Evolutionary conservation across 2,329 filamentous ascomycete species (phyloP), one percentile per base, ranked within the genome.

Genomic region (Cercospora sp.): DNA sequence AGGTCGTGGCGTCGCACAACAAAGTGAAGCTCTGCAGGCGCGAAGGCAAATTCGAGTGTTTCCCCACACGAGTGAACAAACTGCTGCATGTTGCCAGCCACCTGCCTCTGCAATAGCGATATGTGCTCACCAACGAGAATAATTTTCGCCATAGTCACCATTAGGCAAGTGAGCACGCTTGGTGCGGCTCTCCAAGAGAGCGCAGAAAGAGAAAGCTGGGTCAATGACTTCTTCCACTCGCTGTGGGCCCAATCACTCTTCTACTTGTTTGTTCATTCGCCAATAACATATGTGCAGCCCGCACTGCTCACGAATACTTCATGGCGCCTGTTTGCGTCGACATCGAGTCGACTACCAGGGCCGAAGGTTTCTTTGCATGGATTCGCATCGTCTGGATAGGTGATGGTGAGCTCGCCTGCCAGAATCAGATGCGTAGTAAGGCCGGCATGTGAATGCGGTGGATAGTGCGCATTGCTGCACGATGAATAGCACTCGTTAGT

Each of bases 391-490:
- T 88, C 78, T 0, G 89, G 90, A 74, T 90, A 92, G 20, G 84
- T 84, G 68, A 92, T 86, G 7, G 88, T 91, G 74, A 93, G 78
- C 66, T 87, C 82, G 48, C 90, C 90, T 5, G 82, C 78, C 26
- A 90, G 79, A 68, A 93, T 88, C 58, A 92, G 82, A 79, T 93
- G 90, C 1, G 90, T 92, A 0, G 89, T 92, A 57, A 89, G 80
- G 40, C 84, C 85, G 23, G 79, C 73, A 75, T 93, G 90, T 13
- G 84, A 85, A 75, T 92, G 90, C 13, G 90, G 90, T 48, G 83
- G 82, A 76, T 92, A 92, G 78, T 92, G 82, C 30, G 86, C 84
- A 76, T 91, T 89, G 69, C 89, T 91, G 77, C 42, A 18, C 40
- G 16, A 48, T 23, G 40, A 3, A 55, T 45, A 61, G 53, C 33